Percentiles rank a stretch among this genome's conserved stretches.
Evolutionary conservation across 345 rosid genomes (phyloP).

Genomic region (Camelina laxa): DNA sequence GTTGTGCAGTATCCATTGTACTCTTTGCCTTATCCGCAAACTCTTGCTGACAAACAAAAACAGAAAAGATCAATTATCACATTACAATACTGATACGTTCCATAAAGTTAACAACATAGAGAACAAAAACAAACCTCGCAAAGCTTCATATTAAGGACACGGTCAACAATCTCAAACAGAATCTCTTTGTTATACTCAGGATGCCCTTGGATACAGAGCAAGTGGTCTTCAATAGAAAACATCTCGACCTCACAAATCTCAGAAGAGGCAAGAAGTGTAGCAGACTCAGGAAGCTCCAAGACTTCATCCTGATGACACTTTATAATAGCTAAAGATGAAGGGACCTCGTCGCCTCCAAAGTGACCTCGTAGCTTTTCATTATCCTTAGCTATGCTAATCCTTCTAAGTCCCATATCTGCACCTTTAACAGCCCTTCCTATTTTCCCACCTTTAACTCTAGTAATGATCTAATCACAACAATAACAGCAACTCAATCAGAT

Average conservation of each 20-base stretch:
- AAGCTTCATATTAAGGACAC: slow-evolving; percentile 53
- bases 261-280: slow-evolving; percentile 72
- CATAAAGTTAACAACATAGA: not conserved
- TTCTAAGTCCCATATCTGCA: slow-evolving; percentile 76
- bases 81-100: not conserved
- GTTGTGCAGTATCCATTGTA: slow-evolving; percentile 36
- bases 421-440: slow-evolving; percentile 70
- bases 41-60: slow-evolving; percentile 22
- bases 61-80: not conserved
- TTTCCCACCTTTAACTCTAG: slow-evolving; percentile 78
- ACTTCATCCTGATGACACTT: slow-evolving; percentile 91
- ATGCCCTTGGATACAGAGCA: slow-evolving; percentile 89
- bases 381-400: slow-evolving; percentile 60
- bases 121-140: slow-evolving; percentile 52
- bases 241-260: slow-evolving; percentile 80
- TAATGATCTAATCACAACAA: slow-evolving; percentile 54
- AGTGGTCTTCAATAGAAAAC: slow-evolving; percentile 60
- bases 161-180: slow-evolving; percentile 68
- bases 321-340: slow-evolving; percentile 57
- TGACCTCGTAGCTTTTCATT: slow-evolving; percentile 25
- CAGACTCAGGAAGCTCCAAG: slow-evolving; percentile 75
- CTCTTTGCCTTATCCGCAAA: slow-evolving; percentile 43
- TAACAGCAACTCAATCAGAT: not conserved
- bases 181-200: slow-evolving; percentile 91
- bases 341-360: slow-evolving; percentile 48